Base-by-base conservation (phyloP, 306 rosid species). In the Begonia loranthoides region DNA sequence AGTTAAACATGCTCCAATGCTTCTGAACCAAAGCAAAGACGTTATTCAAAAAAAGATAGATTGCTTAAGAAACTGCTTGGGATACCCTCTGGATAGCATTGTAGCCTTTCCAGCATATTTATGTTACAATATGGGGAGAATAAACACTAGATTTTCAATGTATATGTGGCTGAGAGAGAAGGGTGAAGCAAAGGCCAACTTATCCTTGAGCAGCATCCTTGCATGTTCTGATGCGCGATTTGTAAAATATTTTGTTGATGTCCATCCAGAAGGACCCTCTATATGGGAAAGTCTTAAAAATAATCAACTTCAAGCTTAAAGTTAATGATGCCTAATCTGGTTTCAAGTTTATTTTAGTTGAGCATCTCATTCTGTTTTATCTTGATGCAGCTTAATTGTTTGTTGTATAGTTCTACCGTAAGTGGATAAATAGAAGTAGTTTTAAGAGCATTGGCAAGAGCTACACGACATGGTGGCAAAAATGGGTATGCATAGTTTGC, bases 201-300 rank as follows among this genome's bases (percentile, higher is more conserved):
- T 78, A 52, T 51, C 80, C 14, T 62, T 87, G 73, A 76, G 85
- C 53, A 87, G 76, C 62, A 64, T 87, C 50, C 68, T 87, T 56
- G 79, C 79, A 43, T 59, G 70, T 43, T 68, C 79, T 43, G 81
- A 83, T 49, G 52, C 72, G 21, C 68, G 70, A 50, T 83, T 87
- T 72, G 71, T 58, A 50, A 80, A 61, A 62, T 76, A 67, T 54
- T 75, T 66, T 63, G 96, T 87, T 17, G 66, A 83, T 72, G 63
- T 66, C 19, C 90, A 87, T 61, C 84, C 84, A 3, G 76, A 80
- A 73, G 89, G 93, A 60, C 82, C 82, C 41, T 54, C 62, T 43
- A 40, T 55, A 54, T 83, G 96, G 96, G 63, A 73, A 55, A 51
- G 60, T 54, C 55, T 80, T 36, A 67, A 69, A 59, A 68, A 28